Evolutionary conservation across 495 filamentous ascomycete genomes (phyloP).

Genomic region (Aspergillus bertholletiae): DNA sequence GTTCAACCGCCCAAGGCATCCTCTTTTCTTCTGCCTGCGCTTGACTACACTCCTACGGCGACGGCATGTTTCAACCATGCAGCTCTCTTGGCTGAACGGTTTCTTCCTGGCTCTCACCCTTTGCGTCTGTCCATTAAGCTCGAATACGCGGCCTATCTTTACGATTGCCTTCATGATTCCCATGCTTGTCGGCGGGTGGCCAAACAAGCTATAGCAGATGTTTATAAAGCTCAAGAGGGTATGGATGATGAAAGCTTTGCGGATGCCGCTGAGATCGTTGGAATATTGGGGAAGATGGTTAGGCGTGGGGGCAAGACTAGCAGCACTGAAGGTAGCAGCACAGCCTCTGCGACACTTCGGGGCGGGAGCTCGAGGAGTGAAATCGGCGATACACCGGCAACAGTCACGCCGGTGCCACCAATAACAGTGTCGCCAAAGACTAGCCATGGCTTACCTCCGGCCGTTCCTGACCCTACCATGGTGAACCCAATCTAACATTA

Average conservation of each 20-base stretch:
- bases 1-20: conserved; percentile 47
- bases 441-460: conserved; percentile 17
- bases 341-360: conserved; percentile 21
- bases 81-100: conserved; percentile 63
- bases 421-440: neutral
- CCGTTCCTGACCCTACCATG: conserved; percentile 35
- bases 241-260: conserved; percentile 89
- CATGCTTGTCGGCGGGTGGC: conserved; percentile 71
- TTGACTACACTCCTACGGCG: conserved; percentile 80
- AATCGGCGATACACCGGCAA: conserved; percentile 26
- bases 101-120: conserved; percentile 84
- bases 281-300: conserved; percentile 72
- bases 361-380: conserved; percentile 30
- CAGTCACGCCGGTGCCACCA: neutral
- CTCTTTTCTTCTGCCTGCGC: conserved; percentile 70
- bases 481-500: conserved; percentile 37
- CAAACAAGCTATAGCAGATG: conserved; percentile 79
- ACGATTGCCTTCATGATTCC: conserved; percentile 85
- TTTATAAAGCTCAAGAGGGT: conserved; percentile 84
- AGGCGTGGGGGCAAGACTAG: conserved; percentile 53
- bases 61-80: conserved; percentile 79
- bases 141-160: conserved; percentile 91
- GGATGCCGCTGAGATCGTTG: conserved; percentile 72
- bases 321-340: conserved; percentile 30
- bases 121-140: conserved; percentile 87